Base-by-base conservation (phyloP, 306 rosid genomes). In the Acacia crassicarpa region DNA sequence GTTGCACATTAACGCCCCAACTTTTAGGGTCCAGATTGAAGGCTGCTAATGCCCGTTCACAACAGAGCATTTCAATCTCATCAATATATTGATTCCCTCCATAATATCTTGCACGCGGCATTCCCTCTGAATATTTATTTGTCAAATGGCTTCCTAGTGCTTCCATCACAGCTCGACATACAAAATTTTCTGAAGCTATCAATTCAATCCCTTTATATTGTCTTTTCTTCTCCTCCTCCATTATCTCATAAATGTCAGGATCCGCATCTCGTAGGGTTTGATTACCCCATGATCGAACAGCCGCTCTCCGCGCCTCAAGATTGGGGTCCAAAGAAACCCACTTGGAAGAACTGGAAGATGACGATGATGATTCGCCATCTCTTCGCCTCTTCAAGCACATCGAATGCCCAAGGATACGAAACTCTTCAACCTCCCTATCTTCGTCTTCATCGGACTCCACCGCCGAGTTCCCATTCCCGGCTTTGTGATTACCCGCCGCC, bases 1-100 rank as follows among this genome's bases (percentile, higher is more conserved):
- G 97, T 72, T 95, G 99, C 67, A 95, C 99, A 48, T 91, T 95
- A 38, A 95, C 99, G 32, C 98, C 95, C 99, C 98, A 95, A 72
- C 84, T 83, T 38, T 90, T 86, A 0, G 95, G 78, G 38, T 89
- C 92, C 2, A 95, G 90, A 63, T 83, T 72, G 46, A 95, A 95
- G 1, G 98, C 93, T 0, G 75, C 78, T 89, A 95, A 90, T 0
- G 99, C 98, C 0, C 99, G 97, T 45, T 91, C 93, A 44, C 97
- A 85, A 58, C 97, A 95, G 6, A 91, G 90, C 0, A 73, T 89
- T 86, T 95, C 98, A 49, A 95, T 93, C 76, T 95, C 95, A 44
- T 95, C 98, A 3, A 95, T 95, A 77, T 89, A 73, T 75, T 91
- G 95, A 61, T 95, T 95, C 17, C 99, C 98, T 2, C 92, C 81